Conservation (phyloP, 768 basidiomycete genomes). For the Tylopilus plumbeoviolaceoides region DNA sequence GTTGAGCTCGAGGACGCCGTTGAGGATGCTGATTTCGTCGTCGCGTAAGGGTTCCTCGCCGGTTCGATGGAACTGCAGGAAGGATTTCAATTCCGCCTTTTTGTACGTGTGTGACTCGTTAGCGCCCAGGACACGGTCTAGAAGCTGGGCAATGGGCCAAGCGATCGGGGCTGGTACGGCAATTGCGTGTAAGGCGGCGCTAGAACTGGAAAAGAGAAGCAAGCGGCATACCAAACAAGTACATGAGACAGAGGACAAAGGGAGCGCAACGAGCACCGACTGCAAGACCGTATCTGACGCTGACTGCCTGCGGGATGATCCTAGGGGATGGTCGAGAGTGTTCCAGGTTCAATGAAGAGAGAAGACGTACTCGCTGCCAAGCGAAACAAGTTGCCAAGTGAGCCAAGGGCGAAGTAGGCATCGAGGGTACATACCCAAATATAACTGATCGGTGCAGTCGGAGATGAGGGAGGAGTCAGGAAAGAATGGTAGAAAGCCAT, state of each 20-base stretch:
- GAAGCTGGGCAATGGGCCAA: slow-evolving; percentile 63
- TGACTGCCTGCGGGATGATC: slow-evolving; percentile 70
- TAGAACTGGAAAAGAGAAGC: background rate
- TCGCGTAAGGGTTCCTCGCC: slow-evolving; percentile 74
- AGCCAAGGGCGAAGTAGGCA: background rate
- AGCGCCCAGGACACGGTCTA: slow-evolving; percentile 77
- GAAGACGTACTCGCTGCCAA: slow-evolving; percentile 35
- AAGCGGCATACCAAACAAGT: slow-evolving; percentile 39
- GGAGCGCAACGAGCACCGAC: slow-evolving; percentile 79
- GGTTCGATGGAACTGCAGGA: slow-evolving; percentile 74
- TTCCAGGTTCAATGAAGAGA: background rate
- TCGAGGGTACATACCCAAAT: slow-evolving; percentile 58
- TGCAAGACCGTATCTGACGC: slow-evolving; percentile 71
- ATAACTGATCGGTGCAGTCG: slow-evolving; percentile 48
- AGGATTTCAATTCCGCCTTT: slow-evolving; percentile 75
- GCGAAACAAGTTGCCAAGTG: background rate
- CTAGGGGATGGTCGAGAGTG: slow-evolving; percentile 27
- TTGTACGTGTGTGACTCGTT: slow-evolving; percentile 75
- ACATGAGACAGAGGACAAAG: slow-evolving; percentile 72
- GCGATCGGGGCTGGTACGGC: slow-evolving; percentile 64
- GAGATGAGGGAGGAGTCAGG: background rate
- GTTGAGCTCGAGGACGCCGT: slow-evolving; percentile 75
- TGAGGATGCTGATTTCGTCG: slow-evolving; percentile 78
- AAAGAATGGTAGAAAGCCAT: slow-evolving; percentile 17
- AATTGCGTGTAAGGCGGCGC: too few relatives aligned